Evolutionary conservation across 2,329 filamentous ascomycete species (phyloP), one percentile per base, ranked within the genome.

Genomic region (Fusarium ambrosium): DNA sequence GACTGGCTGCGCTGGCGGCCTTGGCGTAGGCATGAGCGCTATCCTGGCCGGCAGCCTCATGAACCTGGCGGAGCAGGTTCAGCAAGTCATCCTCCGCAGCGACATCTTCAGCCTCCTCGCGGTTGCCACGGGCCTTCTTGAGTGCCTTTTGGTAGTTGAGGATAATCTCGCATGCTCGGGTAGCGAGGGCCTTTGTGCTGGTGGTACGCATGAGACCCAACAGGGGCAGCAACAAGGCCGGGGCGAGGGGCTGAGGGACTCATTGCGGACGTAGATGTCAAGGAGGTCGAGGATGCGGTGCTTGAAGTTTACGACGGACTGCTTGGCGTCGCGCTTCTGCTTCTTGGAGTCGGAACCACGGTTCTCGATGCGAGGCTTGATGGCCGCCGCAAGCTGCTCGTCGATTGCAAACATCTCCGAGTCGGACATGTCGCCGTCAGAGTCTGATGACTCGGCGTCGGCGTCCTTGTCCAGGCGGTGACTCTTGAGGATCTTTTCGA

Each of bases 331-430:
- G 80, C 94, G 94, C 78, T 93, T 93, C 80, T 97, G 92, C 83
- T 95, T 94, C 85, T 95, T 97, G 80, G 93, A 92, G 81, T 89
- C 92, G 13, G 71, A 63, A 2, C 86, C 85, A 18, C 86, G 86
- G 20, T 78, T 77, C 81, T 94, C 92, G 74, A 90, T 90, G 59
- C 92, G 91, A 75, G 95, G 92, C 75, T 92, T 91, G 87, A 98
- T 97, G 71, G 98, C 94, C 73, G 94, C 94, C 61, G 92, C 91
- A 5, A 99, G 90, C 80, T 96, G 93, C 13, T 90, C 89, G 79
- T 98, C 96, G 18, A 98, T 87, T 4, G 92, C 92, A 84, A 98
- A 92, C 97, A 98, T 98, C 81, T 98, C 93, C 20, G 96, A 95
- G 84, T 98, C 96, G 71, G 95, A 93, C 95, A 99, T 98, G 83